Evolutionary conservation across 768 basidiomycete genomes (phyloP), one percentile per base, ranked within the genome.

Genomic region (Galerina sulciceps): DNA sequence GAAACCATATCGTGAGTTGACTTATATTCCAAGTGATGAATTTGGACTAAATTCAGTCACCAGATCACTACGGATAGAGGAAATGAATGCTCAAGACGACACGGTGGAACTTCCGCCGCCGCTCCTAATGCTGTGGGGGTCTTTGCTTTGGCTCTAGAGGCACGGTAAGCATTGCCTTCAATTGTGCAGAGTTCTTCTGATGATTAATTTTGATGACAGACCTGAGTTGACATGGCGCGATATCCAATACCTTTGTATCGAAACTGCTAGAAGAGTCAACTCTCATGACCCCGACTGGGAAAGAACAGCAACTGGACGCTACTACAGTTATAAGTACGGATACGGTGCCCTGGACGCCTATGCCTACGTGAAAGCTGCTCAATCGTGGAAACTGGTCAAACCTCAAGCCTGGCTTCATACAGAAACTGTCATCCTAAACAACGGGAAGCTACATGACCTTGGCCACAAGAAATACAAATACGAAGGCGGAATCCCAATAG

Each of bases 221-320:
- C 95, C 96, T 35, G 95, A 99, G 51, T 82, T 99, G n/a, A 89
- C 92, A 22, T 99, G 96, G 96, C 87, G 96, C 44, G 96, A 99
- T 68, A 79, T 98, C 40, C 96, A 99, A 69, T 87, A 99, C 68
- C 81, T 99, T 20, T 87, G 88, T 58, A 85, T 97, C 34, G 80
- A 81, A 55, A 90, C 86, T 0, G 90, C 90, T 1, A 81, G 87
- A 10, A 77, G 81, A 60, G 85, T 99, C 73, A 97, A 96, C 70
- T 82, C 86, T 1, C 85, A 90, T 2, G 96, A 98, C 69, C 91
- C 93, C 4, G 96, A 96, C 69, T 99, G 96, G 96, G 90, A 95
- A 67, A 78, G 69, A 53, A 97, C 91, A 0, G 85, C 89, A 5
- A 72, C 76, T 1, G 92, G 92, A 0, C 80, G 87, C 8, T 70